Evolutionary conservation across 2,329 filamentous ascomycete genomes (phyloP), one percentile per base, ranked within the genome.

Genomic region (Domatiomyces catenatus): DNA sequence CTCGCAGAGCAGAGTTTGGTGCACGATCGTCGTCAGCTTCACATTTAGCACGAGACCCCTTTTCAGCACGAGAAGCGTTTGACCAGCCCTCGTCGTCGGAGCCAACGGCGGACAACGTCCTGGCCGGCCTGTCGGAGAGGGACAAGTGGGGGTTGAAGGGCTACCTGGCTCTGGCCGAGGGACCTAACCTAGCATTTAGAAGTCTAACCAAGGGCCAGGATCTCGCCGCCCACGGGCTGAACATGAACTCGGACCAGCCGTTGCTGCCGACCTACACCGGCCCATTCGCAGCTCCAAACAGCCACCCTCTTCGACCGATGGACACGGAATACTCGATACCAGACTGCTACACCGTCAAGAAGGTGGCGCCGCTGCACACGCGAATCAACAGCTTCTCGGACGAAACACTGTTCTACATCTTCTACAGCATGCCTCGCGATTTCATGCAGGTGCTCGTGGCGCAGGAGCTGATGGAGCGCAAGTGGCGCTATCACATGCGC

Each of bases 331-430:
- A 79, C 63, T 72, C 70, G 8, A 67, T 83, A 8, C 80, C 80
- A 3, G 67, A 71, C 42, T 81, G 79, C 52, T 84, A 84, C 62
- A 78, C 72, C 8, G 80, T 84, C 8, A 75, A 73, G 50, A 84
- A 83, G 59, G 79, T 83, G 8, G 80, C 80, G 48, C 72, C 76
- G 6, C 67, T 83, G 18, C 71, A 76, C 50, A 69, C 71, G 46
- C 76, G 79, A 52, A 75, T 81, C 56, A 66, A 70, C 2, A 75
- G 74, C 50, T 80, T 81, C 63, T 75, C 71, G 43, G 72, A 79
- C 56, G 80, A 84, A 62, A 83, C 80, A 0, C 69, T 84, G 3
- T 81, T 84, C 62, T 80, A 78, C 61, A 81, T 83, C 53, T 84
- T 84, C 70, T 84, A 83, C 66, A 79, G 77, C 55, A 76, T 78